Conservation (phyloP, 2,329 filamentous ascomycete species). For the Ustilaginoidea virens region DNA sequence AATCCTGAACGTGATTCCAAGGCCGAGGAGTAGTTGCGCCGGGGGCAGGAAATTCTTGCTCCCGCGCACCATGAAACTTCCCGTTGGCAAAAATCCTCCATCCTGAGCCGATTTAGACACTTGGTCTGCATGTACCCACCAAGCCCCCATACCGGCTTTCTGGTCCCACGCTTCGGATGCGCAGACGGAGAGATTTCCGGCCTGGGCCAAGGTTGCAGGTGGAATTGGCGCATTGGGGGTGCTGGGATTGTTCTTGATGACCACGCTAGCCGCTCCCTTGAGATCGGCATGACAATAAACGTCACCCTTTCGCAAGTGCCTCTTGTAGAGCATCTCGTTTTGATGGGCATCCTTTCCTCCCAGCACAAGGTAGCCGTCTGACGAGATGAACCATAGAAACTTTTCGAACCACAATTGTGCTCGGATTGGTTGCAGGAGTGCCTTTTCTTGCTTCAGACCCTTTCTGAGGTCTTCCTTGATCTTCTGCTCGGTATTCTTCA, state of each 20-base stretch:
- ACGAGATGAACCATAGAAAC: slow-evolving; percentile 88
- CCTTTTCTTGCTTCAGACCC: slow-evolving; percentile 81
- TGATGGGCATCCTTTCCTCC: slow-evolving; percentile 81
- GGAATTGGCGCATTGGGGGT: slow-evolving; percentile 76
- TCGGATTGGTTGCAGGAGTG: slow-evolving; percentile 66
- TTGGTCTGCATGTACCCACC: slow-evolving; percentile 86
- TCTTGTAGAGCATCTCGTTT: slow-evolving; percentile 80
- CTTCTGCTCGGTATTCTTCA: slow-evolving; percentile 84
- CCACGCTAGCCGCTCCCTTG: slow-evolving; percentile 65
- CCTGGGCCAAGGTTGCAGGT: slow-evolving; percentile 80
- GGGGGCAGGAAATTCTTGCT: slow-evolving; percentile 88
- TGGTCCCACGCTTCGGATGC: slow-evolving; percentile 89
- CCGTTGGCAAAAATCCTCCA: slow-evolving; percentile 66
- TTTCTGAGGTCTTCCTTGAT: slow-evolving; percentile 76
- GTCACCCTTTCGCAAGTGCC: slow-evolving; percentile 76
- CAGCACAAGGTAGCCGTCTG: slow-evolving; percentile 84
- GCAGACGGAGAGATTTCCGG: slow-evolving; percentile 70
- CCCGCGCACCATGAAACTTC: slow-evolving; percentile 67
- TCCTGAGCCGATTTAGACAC: slow-evolving; percentile 71
- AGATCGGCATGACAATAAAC: slow-evolving; percentile 85
- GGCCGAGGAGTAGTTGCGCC: slow-evolving; percentile 72
- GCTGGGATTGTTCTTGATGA: slow-evolving; percentile 76
- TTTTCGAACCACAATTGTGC: slow-evolving; percentile 94
- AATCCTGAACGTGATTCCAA: slow-evolving; percentile 76
- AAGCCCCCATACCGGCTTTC: slow-evolving; percentile 88